Conservation (phyloP, 306 rosid species). For the Sechiopsis laciniata region DNA sequence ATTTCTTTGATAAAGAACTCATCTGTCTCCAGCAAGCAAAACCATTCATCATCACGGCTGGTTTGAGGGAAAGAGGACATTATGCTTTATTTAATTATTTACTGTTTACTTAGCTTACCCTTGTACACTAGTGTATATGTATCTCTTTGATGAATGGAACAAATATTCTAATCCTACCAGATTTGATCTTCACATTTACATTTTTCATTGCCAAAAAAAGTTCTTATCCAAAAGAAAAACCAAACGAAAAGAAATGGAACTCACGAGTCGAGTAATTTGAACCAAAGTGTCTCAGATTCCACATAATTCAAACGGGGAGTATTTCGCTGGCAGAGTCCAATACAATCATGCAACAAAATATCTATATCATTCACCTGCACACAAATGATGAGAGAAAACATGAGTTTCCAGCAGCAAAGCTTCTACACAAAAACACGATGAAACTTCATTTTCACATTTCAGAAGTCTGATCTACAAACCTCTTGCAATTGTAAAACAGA, state of each 20-base stretch:
- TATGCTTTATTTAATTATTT: too few relatives aligned
- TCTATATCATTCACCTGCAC: slow-evolving; percentile 53
- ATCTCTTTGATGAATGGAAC: too few relatives aligned
- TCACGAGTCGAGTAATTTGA: slow-evolving; percentile 90
- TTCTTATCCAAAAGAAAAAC: neutral
- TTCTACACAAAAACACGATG: slow-evolving; percentile 8
- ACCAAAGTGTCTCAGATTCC: slow-evolving; percentile 94
- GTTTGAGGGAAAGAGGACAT: too few relatives aligned
- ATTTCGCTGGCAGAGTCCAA: slow-evolving; percentile 91
- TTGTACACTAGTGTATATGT: too few relatives aligned
- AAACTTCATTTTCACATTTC: slow-evolving; percentile 20
- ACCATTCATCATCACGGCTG: too few relatives aligned
- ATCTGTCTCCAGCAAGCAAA: too few relatives aligned
- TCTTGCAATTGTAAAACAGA: slow-evolving; percentile 45
- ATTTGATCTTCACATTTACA: too few relatives aligned
- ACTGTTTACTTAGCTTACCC: too few relatives aligned
- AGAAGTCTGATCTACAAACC: slow-evolving; percentile 45
- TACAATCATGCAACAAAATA: slow-evolving; percentile 65
- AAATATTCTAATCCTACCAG: too few relatives aligned
- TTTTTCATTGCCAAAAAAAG: neutral
- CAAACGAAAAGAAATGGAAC: slow-evolving; percentile 28
- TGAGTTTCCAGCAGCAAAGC: slow-evolving; percentile 23
- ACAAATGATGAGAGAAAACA: slow-evolving; percentile 25
- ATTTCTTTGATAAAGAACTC: too few relatives aligned
- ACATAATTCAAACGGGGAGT: slow-evolving; percentile 93